Percentiles rank a stretch among this genome's conserved stretches.
These are phyloP conservation scores for Dissophora ornata DNA, from an alignment of 192 early-diverging fungal species.

Conservation along the genomic window DNA sequence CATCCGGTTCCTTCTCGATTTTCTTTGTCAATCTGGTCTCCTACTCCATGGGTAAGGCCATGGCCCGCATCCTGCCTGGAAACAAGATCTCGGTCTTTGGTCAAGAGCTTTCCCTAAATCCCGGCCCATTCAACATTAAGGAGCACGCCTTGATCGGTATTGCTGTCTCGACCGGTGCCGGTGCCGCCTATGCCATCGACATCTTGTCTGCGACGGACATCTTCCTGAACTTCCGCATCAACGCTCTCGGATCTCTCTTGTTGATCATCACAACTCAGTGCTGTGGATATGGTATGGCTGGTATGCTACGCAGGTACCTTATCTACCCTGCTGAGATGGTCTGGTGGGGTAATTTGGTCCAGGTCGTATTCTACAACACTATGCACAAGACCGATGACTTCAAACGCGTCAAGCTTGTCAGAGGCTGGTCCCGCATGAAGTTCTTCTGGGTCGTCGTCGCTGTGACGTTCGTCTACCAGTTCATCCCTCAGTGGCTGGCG, in stretches of 20 bases:
- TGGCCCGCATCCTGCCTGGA: conserved; percentile 24
- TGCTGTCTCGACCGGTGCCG: conserved; percentile 58
- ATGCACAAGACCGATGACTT: conserved; percentile 42
- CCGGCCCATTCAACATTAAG: too few species aligned
- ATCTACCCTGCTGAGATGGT: conserved; percentile 82
- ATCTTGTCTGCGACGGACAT: conserved; percentile 31
- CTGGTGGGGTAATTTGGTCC: too few species aligned
- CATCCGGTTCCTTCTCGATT: conserved; percentile 21
- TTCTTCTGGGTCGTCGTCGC: conserved; percentile 56
- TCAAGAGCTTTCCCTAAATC: conserved; percentile 18
- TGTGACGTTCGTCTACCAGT: conserved; percentile 60
- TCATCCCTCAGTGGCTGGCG: conserved; percentile 47
- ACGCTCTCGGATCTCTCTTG: conserved; percentile 16
- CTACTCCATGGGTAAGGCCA: conserved; percentile 31
- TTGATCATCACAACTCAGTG: conserved; percentile 43
- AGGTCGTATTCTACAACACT: too few species aligned
- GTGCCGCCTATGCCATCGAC: conserved; percentile 62
- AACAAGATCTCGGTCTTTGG: conserved; percentile 8
- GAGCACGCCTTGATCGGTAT: conserved; percentile 67
- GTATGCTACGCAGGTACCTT: conserved; percentile 66
- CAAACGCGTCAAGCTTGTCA: conserved; percentile 6
- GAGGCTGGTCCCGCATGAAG: conserved; percentile 30
- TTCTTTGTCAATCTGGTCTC: too few species aligned
- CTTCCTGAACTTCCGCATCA: conserved; percentile 23
- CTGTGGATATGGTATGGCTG: conserved; percentile 47